Conservation (phyloP, 1,284 basidiomycete genomes). For the Trametes pubescens region DNA sequence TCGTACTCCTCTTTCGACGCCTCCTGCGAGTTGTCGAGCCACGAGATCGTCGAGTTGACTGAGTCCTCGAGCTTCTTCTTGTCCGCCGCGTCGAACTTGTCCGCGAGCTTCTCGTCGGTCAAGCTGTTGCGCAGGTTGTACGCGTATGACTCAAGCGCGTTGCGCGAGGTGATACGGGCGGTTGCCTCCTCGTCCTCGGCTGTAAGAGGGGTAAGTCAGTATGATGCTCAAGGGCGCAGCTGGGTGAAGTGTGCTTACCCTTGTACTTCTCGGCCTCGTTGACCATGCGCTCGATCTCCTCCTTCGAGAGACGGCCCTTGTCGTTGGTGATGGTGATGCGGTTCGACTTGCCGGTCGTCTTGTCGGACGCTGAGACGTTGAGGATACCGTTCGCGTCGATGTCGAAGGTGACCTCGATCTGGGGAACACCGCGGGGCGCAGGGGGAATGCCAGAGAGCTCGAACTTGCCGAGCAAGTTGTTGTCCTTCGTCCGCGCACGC, state of each 20-base stretch:
- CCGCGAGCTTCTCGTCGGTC: slow-evolving; percentile 83
- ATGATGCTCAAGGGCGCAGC: not conserved
- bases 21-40: slow-evolving; percentile 92
- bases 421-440: slow-evolving; percentile 97
- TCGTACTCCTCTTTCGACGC: slow-evolving; percentile 97
- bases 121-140: slow-evolving; percentile 97
- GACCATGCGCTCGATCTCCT: slow-evolving; percentile 99
- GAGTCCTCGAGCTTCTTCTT: slow-evolving; percentile 87
- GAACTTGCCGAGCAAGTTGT: slow-evolving; percentile 99
- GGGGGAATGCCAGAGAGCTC: slow-evolving; percentile 98
- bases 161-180: slow-evolving; percentile 88
- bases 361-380: slow-evolving; percentile 96
- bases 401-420: slow-evolving; percentile 98
- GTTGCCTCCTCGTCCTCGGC: slow-evolving; percentile 86
- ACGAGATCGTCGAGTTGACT: slow-evolving; percentile 87
- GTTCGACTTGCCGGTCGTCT: slow-evolving; percentile 97
- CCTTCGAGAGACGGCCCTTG: slow-evolving; percentile 98
- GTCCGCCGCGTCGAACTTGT: slow-evolving; percentile 91
- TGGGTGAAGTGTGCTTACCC: slow-evolving; percentile 50
- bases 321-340: slow-evolving; percentile 98
- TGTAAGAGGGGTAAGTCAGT: slow-evolving; percentile 42
- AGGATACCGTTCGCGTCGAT: slow-evolving; percentile 99
- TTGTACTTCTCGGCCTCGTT: slow-evolving; percentile 94
- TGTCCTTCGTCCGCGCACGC: slow-evolving; percentile 99
- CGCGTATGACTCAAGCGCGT: slow-evolving; percentile 90